Evolutionary conservation across 345 rosid genomes (phyloP), one percentile per base, ranked within the genome.

Genomic region (Dovyalis caffra): DNA sequence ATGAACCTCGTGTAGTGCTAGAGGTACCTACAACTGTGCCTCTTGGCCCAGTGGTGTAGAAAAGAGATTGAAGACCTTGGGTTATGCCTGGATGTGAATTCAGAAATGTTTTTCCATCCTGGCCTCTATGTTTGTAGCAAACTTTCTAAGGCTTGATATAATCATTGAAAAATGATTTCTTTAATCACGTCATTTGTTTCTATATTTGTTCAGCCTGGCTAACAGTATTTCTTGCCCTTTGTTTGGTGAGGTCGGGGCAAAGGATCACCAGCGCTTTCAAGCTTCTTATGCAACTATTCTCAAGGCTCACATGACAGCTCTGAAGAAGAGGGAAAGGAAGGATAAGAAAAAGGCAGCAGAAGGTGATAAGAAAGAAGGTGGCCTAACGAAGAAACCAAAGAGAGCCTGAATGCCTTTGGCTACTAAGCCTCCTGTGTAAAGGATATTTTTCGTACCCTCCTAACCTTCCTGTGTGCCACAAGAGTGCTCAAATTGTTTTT

Each of bases 271-370:
- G 78, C 89, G 97, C 65, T 92, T 95, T 71, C 99, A 92, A 84
- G 92, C 97, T 72, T 91, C 99, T 7, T 95, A 95, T 78, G 97
- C 97, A 43, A 90, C 95, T 4, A 89, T 95, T 56, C 92, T 95
- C 66, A 92, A 92, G 83, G 97, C 99, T 0, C 97, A 83, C 86
- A 90, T 92, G 92, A 89, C 95, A 73, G 86, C 94, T 74, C 76
- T 95, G 77, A 92, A 95, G 88, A 92, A 91, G 85, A 90, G 97
- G 78, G 99, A 95, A 80, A 91, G 97, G 82, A 95, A 92, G 82
- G 97, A 91, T 80, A 77, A 82, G 86, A 95, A 95, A 75, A 95
- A 95, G 80, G 85, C 90, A 11, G 84, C 86, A 23, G 97, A 83
- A 53, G 83, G 83, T 62, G 87, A 85, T 35, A 88, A 85, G 84